Conservation (phyloP, 306 rosid genomes). For the Glycine latifolia region DNA sequence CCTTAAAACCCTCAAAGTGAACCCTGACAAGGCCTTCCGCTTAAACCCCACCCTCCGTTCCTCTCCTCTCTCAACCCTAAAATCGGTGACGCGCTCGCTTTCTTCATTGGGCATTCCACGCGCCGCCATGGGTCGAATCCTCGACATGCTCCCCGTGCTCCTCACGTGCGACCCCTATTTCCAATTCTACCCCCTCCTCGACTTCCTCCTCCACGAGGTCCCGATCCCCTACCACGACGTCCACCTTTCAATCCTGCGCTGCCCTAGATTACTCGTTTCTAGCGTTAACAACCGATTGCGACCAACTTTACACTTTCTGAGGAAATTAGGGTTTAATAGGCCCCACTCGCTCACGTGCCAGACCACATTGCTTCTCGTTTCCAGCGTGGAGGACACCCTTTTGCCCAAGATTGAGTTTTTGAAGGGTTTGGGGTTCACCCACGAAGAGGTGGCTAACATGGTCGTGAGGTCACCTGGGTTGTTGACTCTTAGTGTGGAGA, state of each 20-base stretch:
- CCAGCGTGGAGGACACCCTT: constrained; percentile 53
- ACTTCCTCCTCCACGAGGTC: constrained; percentile 77
- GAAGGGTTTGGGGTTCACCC: constrained; percentile 54
- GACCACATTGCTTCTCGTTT: constrained; percentile 49
- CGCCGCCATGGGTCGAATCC: constrained; percentile 69
- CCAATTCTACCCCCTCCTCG: constrained; percentile 77
- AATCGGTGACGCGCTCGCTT: constrained; percentile 70
- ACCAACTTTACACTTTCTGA: constrained; percentile 40
- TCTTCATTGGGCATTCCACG: constrained; percentile 72
- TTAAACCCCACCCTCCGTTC: constrained; percentile 70
- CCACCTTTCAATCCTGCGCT: constrained; percentile 60
- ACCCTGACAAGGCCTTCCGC: constrained; percentile 68
- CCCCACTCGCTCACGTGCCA: constrained; percentile 49
- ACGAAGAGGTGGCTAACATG: constrained; percentile 64
- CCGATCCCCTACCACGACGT: constrained; percentile 66
- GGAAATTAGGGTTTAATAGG: constrained; percentile 49
- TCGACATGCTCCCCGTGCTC: constrained; percentile 78
- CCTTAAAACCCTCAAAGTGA: constrained; percentile 66
- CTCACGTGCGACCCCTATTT: constrained; percentile 73
- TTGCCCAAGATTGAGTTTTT: constrained; percentile 51
- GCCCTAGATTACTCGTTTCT: constrained; percentile 80
- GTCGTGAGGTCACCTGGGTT: constrained; percentile 79
- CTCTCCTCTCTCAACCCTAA: constrained; percentile 59
- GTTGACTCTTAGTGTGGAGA: constrained; percentile 63
- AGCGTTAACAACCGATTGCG: constrained; percentile 60